Evolutionary conservation across 371 early-diverging fungal species (phyloP).

Genomic region (Parasitella parasitica): DNA sequence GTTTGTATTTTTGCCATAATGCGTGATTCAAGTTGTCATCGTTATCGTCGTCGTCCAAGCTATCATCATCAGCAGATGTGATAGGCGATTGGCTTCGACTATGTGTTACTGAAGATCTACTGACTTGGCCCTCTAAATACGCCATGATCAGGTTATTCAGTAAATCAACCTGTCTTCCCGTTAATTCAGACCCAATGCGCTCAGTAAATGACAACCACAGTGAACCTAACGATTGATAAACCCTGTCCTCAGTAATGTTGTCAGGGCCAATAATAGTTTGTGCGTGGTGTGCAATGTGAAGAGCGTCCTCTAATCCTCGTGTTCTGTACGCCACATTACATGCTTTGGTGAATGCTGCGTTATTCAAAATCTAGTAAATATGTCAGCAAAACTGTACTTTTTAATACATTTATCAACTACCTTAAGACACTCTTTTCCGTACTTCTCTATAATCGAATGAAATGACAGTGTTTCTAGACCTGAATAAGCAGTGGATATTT

Average conservation of each 20-base stretch:
- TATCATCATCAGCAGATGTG: background rate
- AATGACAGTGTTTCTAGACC: constrained; percentile 27
- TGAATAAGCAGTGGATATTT: constrained; percentile 12
- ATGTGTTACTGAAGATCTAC: background rate
- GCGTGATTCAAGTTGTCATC: background rate
- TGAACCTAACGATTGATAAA: constrained; percentile 29
- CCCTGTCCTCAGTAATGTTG: constrained; percentile 16
- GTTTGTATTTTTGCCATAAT: constrained; percentile 18
- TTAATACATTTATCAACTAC: too few species aligned
- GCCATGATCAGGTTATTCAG: constrained; percentile 41
- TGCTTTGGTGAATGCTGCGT: constrained; percentile 31
- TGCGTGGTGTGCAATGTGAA: constrained; percentile 35
- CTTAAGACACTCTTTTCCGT: constrained; percentile 35
- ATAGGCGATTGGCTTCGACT: background rate
- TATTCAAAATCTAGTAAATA: constrained; percentile 21
- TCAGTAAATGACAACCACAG: constrained; percentile 44
- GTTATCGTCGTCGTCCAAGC: background rate
- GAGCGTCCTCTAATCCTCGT: constrained; percentile 41
- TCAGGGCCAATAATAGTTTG: constrained; percentile 40
- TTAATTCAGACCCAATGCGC: constrained; percentile 2
- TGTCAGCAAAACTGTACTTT: background rate
- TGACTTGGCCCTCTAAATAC: constrained; percentile 36
- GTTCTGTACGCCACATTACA: constrained; percentile 31
- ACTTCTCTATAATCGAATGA: constrained; percentile 4
- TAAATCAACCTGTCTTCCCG: constrained; percentile 27